Conservation (phyloP, 2,329 filamentous ascomycete genomes). For the Colletotrichum sp. region DNA sequence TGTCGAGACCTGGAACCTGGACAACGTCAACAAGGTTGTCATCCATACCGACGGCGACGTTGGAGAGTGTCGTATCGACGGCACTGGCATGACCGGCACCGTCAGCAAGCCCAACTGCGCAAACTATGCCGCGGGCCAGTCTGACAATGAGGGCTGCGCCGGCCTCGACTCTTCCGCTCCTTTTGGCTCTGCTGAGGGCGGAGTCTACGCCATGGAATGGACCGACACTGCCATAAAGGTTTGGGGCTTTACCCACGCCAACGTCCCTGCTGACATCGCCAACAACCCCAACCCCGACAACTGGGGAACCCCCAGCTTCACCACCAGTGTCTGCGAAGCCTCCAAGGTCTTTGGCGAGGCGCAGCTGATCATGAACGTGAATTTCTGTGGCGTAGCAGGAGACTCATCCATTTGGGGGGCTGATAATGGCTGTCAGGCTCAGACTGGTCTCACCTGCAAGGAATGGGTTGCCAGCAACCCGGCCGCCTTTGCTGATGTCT, state of each 20-base stretch:
- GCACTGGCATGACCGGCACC: conserved; percentile 31
- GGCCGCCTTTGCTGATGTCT: conserved; percentile 37
- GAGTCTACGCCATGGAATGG: conserved; percentile 64
- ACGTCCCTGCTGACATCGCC: conserved; percentile 59
- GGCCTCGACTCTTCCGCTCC: conserved; percentile 41
- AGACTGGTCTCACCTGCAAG: conserved; percentile 33
- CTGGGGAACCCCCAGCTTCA: conserved; percentile 31
- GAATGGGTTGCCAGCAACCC: conserved; percentile 43
- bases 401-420: conserved; percentile 25
- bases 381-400: conserved; percentile 74
- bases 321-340: conserved; percentile 29
- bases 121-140: conserved; percentile 39
- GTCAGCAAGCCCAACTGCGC: conserved; percentile 44
- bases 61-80: conserved; percentile 39
- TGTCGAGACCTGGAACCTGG: conserved; percentile 68
- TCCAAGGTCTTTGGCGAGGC: conserved; percentile 31
- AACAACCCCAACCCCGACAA: conserved; percentile 26
- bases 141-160: conserved; percentile 44
- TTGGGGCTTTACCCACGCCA: conserved; percentile 66
- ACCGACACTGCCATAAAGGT: conserved; percentile 63
- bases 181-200: conserved; percentile 41
- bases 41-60: conserved; percentile 54
- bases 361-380: conserved; percentile 32
- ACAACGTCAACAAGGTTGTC: conserved; percentile 59
- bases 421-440: conserved; percentile 25